Evolutionary conservation across 2,329 filamentous ascomycete species (phyloP).

Genomic region (Coniella lustricola): DNA sequence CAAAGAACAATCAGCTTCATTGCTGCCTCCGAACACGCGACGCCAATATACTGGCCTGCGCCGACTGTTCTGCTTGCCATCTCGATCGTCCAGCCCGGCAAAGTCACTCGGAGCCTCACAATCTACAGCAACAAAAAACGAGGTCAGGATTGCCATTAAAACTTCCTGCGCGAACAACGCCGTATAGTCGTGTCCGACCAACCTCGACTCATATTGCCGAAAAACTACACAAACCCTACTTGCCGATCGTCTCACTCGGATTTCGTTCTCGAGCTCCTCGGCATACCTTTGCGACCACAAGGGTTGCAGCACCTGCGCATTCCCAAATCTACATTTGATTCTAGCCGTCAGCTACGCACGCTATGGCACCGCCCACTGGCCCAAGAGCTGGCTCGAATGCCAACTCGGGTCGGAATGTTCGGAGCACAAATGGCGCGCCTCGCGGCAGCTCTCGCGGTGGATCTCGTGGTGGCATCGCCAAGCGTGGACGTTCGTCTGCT

Average conservation of each 20-base stretch:
- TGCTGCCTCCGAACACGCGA: too few relatives aligned
- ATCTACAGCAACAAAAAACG: too few relatives aligned
- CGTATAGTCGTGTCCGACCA: too few relatives aligned
- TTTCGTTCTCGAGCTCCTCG: not conserved
- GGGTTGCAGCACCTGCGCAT: not conserved
- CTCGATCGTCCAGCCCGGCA: too few relatives aligned
- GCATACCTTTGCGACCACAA: not conserved
- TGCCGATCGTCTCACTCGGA: not conserved
- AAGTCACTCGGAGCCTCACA: too few relatives aligned
- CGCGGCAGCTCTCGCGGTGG: slow-evolving; percentile 6
- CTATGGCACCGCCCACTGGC: slow-evolving; percentile 24
- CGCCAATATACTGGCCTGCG: too few relatives aligned
- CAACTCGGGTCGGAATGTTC: slow-evolving; percentile 13
- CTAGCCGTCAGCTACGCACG: not conserved
- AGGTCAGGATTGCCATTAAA: too few relatives aligned
- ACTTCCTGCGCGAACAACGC: too few relatives aligned
- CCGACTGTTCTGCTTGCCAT: too few relatives aligned
- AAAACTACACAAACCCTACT: too few relatives aligned
- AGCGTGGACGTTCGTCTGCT: slow-evolving; percentile 33
- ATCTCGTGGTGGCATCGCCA: slow-evolving; percentile 42
- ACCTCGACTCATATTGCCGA: too few relatives aligned
- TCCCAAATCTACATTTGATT: not conserved
- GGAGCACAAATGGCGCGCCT: slow-evolving; percentile 5
- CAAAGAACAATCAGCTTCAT: too few relatives aligned
- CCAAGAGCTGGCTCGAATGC: slow-evolving; percentile 15